Percentiles rank a stretch among this genome's conserved stretches.
phyloP scores from a whole-genome alignment of 208 protist species.

The Phytomonas francai region DNA sequence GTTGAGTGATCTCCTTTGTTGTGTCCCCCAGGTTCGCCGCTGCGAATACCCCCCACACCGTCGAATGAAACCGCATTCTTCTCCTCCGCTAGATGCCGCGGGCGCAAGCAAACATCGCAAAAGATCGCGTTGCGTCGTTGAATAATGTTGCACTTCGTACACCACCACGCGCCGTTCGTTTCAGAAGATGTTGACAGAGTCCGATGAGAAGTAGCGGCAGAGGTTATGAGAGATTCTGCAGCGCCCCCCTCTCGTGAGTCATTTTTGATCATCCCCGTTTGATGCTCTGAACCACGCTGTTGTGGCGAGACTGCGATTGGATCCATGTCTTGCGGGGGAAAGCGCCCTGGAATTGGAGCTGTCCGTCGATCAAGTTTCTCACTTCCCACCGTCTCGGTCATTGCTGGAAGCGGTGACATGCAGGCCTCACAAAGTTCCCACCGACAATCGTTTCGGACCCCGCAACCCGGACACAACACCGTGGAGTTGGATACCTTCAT shows the following conservation, averaged over 20 bases:
- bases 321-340: not conserved
- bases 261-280: not conserved
- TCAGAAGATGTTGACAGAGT: not conserved
- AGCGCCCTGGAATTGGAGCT: not conserved
- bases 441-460: conserved; percentile 53
- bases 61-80: not conserved
- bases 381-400: not conserved
- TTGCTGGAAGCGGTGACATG: conserved; percentile 19
- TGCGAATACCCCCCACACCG: not conserved
- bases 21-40: not conserved
- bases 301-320: not conserved
- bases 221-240: not conserved
- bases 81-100: conserved; percentile 18
- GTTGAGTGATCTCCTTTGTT: conserved; percentile 8
- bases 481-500: conserved; percentile 27
- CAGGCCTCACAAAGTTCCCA: conserved; percentile 79
- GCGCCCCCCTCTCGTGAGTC: not conserved
- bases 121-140: conserved; percentile 73
- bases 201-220: not conserved
- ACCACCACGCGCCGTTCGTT: conserved; percentile 53
- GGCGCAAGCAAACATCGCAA: conserved; percentile 78
- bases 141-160: conserved; percentile 59
- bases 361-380: not conserved
- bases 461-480: conserved; percentile 33
- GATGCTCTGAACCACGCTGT: not conserved